Conservation (phyloP, 1,284 basidiomycete genomes). For the Gymnopus androsaceus region DNA sequence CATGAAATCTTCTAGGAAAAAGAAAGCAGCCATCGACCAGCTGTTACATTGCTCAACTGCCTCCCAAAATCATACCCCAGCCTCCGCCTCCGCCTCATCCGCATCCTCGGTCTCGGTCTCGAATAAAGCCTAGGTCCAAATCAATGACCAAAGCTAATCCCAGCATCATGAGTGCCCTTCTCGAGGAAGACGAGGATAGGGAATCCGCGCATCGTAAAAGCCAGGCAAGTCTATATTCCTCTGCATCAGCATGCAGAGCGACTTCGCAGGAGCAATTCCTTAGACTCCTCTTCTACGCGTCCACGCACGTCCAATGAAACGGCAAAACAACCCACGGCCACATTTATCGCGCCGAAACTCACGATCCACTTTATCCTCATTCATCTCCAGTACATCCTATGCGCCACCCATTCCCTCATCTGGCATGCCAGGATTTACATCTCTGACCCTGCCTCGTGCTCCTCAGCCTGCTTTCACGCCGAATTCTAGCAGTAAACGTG, state of each 20-base stretch:
- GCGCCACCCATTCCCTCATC: conserved; percentile 46
- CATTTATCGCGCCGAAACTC: conserved; percentile 6
- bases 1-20: conserved; percentile 20
- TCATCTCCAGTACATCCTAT: conserved; percentile 2
- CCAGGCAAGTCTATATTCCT: conserved; percentile 1
- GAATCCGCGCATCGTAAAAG: neutral
- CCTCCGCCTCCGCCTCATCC: neutral
- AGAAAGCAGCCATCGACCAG: conserved; percentile 18
- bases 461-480: conserved; percentile 39
- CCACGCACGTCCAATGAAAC: neutral
- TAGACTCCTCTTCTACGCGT: neutral
- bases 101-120: conserved; percentile 13
- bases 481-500: conserved; percentile 11
- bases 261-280: neutral
- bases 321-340: neutral
- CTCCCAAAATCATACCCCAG: conserved; percentile 3
- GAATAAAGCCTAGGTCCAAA: conserved; percentile 16
- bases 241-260: neutral
- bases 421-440: conserved; percentile 65
- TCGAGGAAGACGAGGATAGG: conserved; percentile 50
- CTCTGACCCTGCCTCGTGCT: conserved; percentile 69
- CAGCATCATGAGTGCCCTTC: conserved; percentile 53
- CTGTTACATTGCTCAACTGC: conserved; percentile 13
- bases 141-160: conserved; percentile 28
- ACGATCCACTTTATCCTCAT: neutral